Conservation (phyloP, 2,329 filamentous ascomycete species). For the Talaromyces sp. region DNA sequence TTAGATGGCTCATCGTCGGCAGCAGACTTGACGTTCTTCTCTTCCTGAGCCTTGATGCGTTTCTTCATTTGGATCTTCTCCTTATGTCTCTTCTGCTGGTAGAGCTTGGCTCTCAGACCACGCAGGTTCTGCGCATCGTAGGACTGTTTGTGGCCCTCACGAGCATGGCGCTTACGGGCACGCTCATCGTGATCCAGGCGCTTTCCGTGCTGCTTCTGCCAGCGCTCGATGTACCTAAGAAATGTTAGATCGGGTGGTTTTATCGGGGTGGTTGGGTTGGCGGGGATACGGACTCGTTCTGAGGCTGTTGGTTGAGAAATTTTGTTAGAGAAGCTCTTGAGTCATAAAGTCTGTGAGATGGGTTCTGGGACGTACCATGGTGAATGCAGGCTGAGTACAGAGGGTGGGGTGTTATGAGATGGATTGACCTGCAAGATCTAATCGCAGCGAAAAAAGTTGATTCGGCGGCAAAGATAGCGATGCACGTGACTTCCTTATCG, state of each 20-base stretch:
- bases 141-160: conserved; percentile 85
- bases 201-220: conserved; percentile 66
- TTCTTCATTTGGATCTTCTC: conserved; percentile 99
- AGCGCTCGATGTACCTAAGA: conserved; percentile 70
- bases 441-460: conserved; percentile 30
- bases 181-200: conserved; percentile 84
- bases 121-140: conserved; percentile 91
- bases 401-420: conserved; percentile 20
- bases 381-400: conserved; percentile 26
- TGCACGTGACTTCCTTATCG: conserved; percentile 29
- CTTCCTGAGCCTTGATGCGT: conserved; percentile 90
- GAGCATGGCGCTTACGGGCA: conserved; percentile 79
- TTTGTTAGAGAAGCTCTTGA: conserved; percentile 8
- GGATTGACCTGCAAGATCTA: conserved; percentile 29
- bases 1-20: conserved; percentile 73
- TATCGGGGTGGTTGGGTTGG: conserved; percentile 16
- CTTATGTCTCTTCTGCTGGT: conserved; percentile 89
- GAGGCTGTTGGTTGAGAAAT: conserved; percentile 33
- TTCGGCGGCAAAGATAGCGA: conserved; percentile 29
- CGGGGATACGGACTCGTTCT: conserved; percentile 45
- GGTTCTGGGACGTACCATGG: conserved; percentile 32
- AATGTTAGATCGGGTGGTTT: conserved; percentile 19
- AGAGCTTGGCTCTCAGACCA: conserved; percentile 87
- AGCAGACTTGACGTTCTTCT: conserved; percentile 88
- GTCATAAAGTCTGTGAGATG: too few relatives aligned